phyloP scores from a whole-genome alignment of 2,329 filamentous ascomycete genomes.

The Colletotrichum sp. region DNA sequence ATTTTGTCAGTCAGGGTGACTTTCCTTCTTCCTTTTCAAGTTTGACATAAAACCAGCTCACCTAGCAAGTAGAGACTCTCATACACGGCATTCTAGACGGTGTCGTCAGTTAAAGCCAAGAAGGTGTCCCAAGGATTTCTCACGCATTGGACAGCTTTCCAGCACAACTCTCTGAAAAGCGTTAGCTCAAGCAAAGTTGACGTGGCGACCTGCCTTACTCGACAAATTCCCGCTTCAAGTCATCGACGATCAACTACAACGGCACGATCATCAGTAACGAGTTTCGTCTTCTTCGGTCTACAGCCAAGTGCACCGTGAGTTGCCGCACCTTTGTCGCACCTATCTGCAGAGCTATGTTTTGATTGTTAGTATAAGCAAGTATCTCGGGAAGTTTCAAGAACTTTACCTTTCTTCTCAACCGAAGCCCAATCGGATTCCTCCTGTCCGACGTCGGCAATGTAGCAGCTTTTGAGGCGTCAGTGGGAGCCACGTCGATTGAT shows the following conservation, averaged over 20 bases:
- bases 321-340: constrained; percentile 10
- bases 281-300: no score
- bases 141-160: constrained; percentile 71
- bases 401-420: constrained; percentile 70
- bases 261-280: not conserved
- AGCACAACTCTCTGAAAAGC: constrained; percentile 64
- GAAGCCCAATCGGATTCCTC: constrained; percentile 70
- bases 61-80: constrained; percentile 59
- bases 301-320: not conserved
- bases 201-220: constrained; percentile 39
- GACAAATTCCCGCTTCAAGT: constrained; percentile 75
- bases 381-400: accelerated
- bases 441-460: constrained; percentile 72
- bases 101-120: accelerated
- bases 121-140: not conserved
- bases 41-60: constrained; percentile 27
- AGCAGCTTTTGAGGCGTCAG: constrained; percentile 28
- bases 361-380: not conserved
- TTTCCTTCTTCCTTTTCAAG: not conserved
- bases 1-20: not conserved
- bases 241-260: constrained; percentile 52
- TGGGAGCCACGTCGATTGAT: not conserved
- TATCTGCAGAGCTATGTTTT: constrained; percentile 12
- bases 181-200: not conserved
- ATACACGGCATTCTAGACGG: constrained; percentile 42